Percentiles rank a stretch among this genome's conserved stretches.
Conservation (phyloP, 1,139 yeast genomes). For the Scheffersomyces parashehatae region DNA sequence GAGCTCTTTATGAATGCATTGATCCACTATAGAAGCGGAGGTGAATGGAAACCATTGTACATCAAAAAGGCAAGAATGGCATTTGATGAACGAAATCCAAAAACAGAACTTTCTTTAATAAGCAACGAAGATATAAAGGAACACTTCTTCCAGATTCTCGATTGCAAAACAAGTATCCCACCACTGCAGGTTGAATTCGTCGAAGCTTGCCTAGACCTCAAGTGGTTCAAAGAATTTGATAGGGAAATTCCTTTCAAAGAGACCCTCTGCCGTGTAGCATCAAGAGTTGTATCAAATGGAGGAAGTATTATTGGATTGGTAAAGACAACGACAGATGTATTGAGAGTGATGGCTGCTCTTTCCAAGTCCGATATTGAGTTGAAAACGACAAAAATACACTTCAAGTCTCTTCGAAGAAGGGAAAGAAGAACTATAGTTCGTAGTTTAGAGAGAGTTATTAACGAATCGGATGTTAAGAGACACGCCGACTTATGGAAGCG, state of each 20-base stretch:
- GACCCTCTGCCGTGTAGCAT: slow-evolving; percentile 9
- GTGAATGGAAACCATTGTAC: slow-evolving; percentile 4
- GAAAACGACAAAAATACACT: not conserved
- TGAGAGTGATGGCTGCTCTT: slow-evolving; percentile 10
- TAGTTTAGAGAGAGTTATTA: slow-evolving; percentile 9
- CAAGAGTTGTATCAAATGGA: slow-evolving; percentile 2
- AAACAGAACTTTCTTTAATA: not conserved
- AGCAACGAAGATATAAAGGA: slow-evolving; percentile 6
- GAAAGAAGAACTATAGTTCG: slow-evolving; percentile 6
- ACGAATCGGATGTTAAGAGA: slow-evolving; percentile 10
- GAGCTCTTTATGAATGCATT: slow-evolving; percentile 8
- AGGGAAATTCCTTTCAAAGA: slow-evolving; percentile 11
- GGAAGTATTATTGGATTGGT: slow-evolving; percentile 5
- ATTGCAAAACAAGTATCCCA: slow-evolving; percentile 8
- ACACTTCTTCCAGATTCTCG: slow-evolving; percentile 6
- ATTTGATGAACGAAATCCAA: slow-evolving; percentile 3
- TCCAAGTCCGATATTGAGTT: not conserved
- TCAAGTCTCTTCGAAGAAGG: slow-evolving; percentile 8
- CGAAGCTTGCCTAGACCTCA: slow-evolving; percentile 4
- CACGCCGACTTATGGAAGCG: slow-evolving; percentile 8
- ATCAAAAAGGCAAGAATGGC: slow-evolving; percentile 3
- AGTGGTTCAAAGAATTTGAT: slow-evolving; percentile 5
- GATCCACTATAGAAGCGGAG: slow-evolving; percentile 8
- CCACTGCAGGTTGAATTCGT: slow-evolving; percentile 3
- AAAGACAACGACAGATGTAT: slow-evolving; percentile 10